phyloP scores from a whole-genome alignment of 2,329 filamentous ascomycete genomes.

The Aaosphaeria arxii region DNA sequence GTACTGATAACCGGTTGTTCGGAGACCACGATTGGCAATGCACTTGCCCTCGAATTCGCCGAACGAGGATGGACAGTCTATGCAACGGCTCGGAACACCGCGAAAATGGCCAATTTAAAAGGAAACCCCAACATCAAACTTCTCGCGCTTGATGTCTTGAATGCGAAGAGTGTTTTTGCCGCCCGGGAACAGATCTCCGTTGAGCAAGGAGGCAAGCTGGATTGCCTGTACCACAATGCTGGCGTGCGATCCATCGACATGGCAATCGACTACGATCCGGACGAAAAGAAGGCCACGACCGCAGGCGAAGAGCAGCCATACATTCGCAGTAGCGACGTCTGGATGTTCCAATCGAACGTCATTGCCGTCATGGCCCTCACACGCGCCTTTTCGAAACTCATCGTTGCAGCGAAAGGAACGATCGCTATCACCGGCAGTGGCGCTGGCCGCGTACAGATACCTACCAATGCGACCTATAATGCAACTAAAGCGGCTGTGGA shows the following conservation, averaged over 20 bases:
- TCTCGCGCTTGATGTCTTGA: not conserved
- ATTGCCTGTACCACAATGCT: conserved; percentile 49
- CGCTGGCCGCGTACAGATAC: not conserved
- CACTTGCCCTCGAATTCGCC: conserved; percentile 37
- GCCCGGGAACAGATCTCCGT: conserved; percentile 17
- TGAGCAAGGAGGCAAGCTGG: conserved; percentile 31
- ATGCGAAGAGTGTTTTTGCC: not conserved
- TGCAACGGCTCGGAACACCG: conserved; percentile 38
- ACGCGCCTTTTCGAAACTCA: conserved; percentile 33
- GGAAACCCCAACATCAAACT: not conserved
- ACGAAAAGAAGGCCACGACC: too few relatives aligned
- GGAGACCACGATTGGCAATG: conserved; percentile 39
- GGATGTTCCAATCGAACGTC: conserved; percentile 36
- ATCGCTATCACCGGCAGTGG: not conserved
- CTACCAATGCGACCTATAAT: conserved; percentile 14
- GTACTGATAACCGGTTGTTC: conserved; percentile 16
- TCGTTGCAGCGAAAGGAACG: conserved; percentile 16
- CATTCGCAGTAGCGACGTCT: too few relatives aligned
- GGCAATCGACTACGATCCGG: too few relatives aligned
- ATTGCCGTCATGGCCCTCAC: conserved; percentile 34
- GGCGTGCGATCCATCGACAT: conserved; percentile 27
- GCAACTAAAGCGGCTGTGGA: conserved; percentile 35
- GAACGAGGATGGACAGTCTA: conserved; percentile 35
- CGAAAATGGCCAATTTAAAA: conserved; percentile 16
- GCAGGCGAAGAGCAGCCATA: too few relatives aligned